A percentile compares a stretch with the other conserved stretches of the same genome.
Conservation (phyloP, 1,139 yeast genomes). For the Yamadazyma friedrichii region DNA sequence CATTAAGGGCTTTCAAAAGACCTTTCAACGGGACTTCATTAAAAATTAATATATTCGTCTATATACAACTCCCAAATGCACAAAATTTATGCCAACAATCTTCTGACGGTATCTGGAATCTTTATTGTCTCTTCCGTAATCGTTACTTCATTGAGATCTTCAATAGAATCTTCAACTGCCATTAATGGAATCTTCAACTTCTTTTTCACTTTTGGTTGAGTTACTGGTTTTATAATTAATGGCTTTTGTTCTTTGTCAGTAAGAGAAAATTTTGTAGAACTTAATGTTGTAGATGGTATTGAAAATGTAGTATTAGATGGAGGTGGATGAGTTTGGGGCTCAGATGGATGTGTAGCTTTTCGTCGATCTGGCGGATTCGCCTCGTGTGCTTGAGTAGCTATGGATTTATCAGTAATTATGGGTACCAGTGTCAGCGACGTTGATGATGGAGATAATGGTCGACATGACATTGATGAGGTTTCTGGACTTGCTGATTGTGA, state of each 20-base stretch:
- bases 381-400: too few species aligned
- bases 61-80: background rate
- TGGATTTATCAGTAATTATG: too few species aligned
- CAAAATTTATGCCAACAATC: background rate
- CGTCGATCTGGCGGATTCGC: background rate
- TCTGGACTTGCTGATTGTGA: background rate
- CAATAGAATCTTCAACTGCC: background rate
- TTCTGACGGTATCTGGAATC: constrained; percentile 5
- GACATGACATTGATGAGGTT: background rate
- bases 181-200: constrained; percentile 7
- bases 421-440: background rate
- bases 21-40: too few species aligned
- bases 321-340: background rate
- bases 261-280: too few species aligned
- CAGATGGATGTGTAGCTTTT: background rate
- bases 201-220: constrained; percentile 1
- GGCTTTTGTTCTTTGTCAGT: too few species aligned
- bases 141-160: constrained; percentile 3
- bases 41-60: background rate
- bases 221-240: too few species aligned
- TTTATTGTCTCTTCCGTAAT: constrained; percentile 1
- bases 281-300: too few species aligned
- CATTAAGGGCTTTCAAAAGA: background rate
- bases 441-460: background rate
- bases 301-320: too few species aligned